Evolutionary conservation across 2,329 filamentous ascomycete genomes (phyloP), one percentile per base, ranked within the genome.

Genomic region (Raffaelea albimanens): DNA sequence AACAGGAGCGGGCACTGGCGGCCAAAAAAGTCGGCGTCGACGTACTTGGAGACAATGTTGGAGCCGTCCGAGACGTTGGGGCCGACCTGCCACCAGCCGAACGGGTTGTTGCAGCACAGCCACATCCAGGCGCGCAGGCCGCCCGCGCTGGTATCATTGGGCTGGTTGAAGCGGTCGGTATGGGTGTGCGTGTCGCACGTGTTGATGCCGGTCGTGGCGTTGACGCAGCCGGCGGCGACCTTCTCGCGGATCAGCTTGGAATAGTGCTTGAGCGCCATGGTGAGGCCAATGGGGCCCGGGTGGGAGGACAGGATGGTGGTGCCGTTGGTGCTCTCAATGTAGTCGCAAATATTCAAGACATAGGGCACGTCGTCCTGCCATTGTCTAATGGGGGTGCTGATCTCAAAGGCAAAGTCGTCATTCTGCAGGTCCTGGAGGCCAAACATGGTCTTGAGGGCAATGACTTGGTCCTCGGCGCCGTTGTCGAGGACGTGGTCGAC

Each of bases 81-180:
- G 18, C 71, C 72, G 54, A 67, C 66, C 49, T 66, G 62, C 59
- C 63, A 66, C 55, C 49, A 53, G 49, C 51, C 49, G 49, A 53
- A 51, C 25, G 49, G 63, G 47, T 67, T 63, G 59, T 78, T 76
- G 63, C 75, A 79, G 8, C 71, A 63, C 60, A 79, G 67, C 73
- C 73, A 79, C 7, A 65, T 59, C 75, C 75, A 79, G 53, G 77
- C 73, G 3, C 73, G 63, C 7, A 7, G 13, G 25, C 25, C 25
- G 57, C 73, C 66, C 23, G 62, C 54, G 3, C 50, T 52, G n/a
- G 64, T 47, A 46, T 67, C 64, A 47, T 61, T 59, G 54, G 61
- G 58, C 55, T 71, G 65, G 34, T 63, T 63, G 40, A 47, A 47
- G 13, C n/a, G 8, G 9, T 36, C 22, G 3, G 55, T 60, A 56